Evolutionary conservation across 352 stramenopile genomes (phyloP), one percentile per base, ranked within the genome.

Genomic region (Globisporangium nodosum): DNA sequence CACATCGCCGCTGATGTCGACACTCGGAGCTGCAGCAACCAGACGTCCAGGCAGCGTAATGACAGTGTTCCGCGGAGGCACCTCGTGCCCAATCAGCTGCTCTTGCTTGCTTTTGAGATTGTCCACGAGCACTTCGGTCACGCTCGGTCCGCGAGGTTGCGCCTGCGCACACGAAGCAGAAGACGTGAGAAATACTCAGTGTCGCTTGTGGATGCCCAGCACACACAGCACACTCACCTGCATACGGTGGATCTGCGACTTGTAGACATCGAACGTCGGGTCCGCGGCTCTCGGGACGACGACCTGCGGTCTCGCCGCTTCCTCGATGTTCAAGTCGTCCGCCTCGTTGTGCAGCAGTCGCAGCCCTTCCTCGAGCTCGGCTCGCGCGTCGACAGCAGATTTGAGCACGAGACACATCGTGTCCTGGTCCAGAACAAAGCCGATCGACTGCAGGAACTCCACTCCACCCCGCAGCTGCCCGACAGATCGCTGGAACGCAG

Each of bases 191-290:
- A 4, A 20, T 40, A 15, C 13, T 21, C 16, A 24, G n/a, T 3
- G 42, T 58, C 37, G 37, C 21, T 33, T 24, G 20, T 33, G 16
- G 5, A 8, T 9, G 42, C 42, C 7, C 40, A 16, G 21, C 16
- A 21, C 16, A 9, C 42, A 24, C 27, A 16, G 4, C 42, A 24
- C 27, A 15, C 21, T 18, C 30, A 87, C 81, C 74, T 90, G 79
- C 60, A 90, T 75, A 20, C 87, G 79, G 9, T 81, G 93, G 64
- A 96, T 96, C 52, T 92, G 78, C 1, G 87, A 59, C 63, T 92
- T 88, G 71, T 82, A 96, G 15, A 88, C 79, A 58, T 94, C 80
- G 50, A 96, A 96, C 15, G 60, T 60, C 6, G 69, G 55, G 35
- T 89, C 69, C 35, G 53, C 47, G 47, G 65, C 52, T 20, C 67